Evolutionary conservation across 2,329 filamentous ascomycete genomes (phyloP).

Genomic region (Diaporthe sp.): DNA sequence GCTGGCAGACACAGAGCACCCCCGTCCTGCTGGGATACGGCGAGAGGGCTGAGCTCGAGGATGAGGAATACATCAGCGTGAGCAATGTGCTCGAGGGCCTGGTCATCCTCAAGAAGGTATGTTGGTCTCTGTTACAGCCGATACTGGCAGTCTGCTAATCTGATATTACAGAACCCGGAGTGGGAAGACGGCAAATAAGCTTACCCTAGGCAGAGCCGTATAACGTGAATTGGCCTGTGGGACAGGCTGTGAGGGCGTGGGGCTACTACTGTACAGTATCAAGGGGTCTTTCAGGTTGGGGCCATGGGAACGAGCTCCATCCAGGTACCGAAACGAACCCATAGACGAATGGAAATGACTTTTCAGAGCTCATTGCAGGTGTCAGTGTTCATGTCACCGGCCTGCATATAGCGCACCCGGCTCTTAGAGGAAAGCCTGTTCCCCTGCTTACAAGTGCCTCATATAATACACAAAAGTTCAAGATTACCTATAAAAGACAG

Average conservation of each 20-base stretch:
- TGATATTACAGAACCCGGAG: conserved; percentile 64
- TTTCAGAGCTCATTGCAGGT: conserved; percentile 23
- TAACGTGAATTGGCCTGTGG: not conserved
- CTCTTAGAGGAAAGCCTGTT: not conserved
- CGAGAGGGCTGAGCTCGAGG: conserved; percentile 95
- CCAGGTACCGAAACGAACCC: conserved; percentile 35
- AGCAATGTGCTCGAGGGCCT: conserved; percentile 93
- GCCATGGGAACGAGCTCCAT: conserved; percentile 14
- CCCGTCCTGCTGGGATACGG: conserved; percentile 95
- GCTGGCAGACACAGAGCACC: conserved; percentile 99
- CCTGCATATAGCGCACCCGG: not conserved
- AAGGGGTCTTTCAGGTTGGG: conserved; percentile 27
- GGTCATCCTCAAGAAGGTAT: conserved; percentile 96
- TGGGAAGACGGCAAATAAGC: conserved; percentile 66
- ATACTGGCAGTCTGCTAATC: conserved; percentile 8
- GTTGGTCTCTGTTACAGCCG: conserved; percentile 46
- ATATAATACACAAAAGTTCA: not conserved
- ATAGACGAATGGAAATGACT: conserved; percentile 43
- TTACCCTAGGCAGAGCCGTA: not conserved
- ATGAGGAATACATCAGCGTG: conserved; percentile 95
- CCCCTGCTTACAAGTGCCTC: no score
- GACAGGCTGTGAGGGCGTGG: not conserved
- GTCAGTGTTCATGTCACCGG: not conserved
- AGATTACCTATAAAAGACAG: not conserved
- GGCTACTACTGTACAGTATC: conserved; percentile 38